Evolutionary conservation across 441 rosid genomes (phyloP), one percentile per base, ranked within the genome.

Genomic region (Monsonia emarginata): DNA sequence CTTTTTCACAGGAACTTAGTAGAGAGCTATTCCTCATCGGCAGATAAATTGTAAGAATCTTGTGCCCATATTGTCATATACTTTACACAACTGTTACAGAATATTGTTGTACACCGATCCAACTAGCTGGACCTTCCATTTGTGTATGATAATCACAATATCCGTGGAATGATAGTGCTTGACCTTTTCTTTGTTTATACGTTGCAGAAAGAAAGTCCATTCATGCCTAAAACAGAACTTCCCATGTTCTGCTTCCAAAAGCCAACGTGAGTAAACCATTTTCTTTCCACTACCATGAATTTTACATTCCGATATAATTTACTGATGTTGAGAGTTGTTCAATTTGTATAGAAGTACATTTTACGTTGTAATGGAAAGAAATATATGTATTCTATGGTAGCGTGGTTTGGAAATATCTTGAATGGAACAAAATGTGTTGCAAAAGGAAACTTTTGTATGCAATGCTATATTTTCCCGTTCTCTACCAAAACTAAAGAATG

Each of bases 181-280:
- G 28, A 8, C 11, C 6, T 24, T 56, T 63, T 57, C 22, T n/a
- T 66, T 52, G 27, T 64, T 65, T 25, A 26, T n/a, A 31, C 77
- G 63, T 69, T 80, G 77, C 90, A 90, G 94, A 80, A 86, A 59
- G 68, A 83, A 59, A 61, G 78, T 69, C 31, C 76, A 56, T 28
- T 70, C 96, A 59, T 92, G 96, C 82, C 80, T 81, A 74, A 77
- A 79, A 69, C 87, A 83, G 64, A 76, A 79, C 69, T 77, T 84
- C 61, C 93, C 91, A 9, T 92, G 98, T 78, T 54, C 76, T 66
- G 75, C 64, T 22, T 77, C 88, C 11, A 70, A 66, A 48, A 71
- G 64, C 69, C 70, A 79, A 24, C 46, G 98, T 89, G 77, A 82
- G 95, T 73, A 56, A 27, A 27, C 31, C 64, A 44, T 31, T 22